These are phyloP conservation scores for Leccinum boreale DNA, from an alignment of 768 basidiomycete genomes.

Conservation along the genomic window DNA sequence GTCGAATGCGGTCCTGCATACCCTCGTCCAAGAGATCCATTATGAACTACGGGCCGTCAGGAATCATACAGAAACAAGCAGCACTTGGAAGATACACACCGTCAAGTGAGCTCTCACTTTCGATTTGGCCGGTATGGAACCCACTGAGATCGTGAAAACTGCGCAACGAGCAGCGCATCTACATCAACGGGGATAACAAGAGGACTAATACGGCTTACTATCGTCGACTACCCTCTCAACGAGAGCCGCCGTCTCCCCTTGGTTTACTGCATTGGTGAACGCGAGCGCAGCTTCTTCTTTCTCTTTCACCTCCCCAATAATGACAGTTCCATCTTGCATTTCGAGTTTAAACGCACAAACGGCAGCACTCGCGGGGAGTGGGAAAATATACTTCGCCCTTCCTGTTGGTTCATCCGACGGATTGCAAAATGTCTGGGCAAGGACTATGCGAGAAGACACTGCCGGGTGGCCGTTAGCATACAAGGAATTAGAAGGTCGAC, in stretches of 20 bases:
- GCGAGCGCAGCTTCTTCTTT: constrained; percentile 39
- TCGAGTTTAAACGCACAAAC: constrained; percentile 54
- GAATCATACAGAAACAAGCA: not conserved
- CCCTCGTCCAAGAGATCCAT: constrained; percentile 54
- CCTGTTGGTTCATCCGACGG: constrained; percentile 34
- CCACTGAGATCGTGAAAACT: constrained; percentile 61
- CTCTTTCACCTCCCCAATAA: constrained; percentile 49
- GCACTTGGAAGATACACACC: constrained; percentile 31
- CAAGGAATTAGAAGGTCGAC: not conserved
- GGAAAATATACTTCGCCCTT: constrained; percentile 55
- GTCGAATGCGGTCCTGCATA: constrained; percentile 43
- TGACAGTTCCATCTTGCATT: constrained; percentile 39
- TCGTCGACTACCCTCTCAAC: constrained; percentile 51
- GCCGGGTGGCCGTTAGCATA: not conserved
- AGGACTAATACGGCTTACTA: constrained; percentile 33
- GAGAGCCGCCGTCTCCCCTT: constrained; percentile 43
- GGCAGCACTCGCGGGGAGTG: constrained; percentile 52
- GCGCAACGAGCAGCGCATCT: not conserved
- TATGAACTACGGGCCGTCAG: constrained; percentile 39
- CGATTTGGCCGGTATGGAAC: constrained; percentile 44
- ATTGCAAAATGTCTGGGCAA: constrained; percentile 43
- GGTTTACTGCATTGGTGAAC: constrained; percentile 38
- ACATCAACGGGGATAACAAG: not conserved
- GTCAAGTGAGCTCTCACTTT: constrained; percentile 41
- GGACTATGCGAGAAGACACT: constrained; percentile 45